Evolutionary conservation across 176 grass and related monocot species (phyloP).

Genomic region (Ananas comosus): DNA sequence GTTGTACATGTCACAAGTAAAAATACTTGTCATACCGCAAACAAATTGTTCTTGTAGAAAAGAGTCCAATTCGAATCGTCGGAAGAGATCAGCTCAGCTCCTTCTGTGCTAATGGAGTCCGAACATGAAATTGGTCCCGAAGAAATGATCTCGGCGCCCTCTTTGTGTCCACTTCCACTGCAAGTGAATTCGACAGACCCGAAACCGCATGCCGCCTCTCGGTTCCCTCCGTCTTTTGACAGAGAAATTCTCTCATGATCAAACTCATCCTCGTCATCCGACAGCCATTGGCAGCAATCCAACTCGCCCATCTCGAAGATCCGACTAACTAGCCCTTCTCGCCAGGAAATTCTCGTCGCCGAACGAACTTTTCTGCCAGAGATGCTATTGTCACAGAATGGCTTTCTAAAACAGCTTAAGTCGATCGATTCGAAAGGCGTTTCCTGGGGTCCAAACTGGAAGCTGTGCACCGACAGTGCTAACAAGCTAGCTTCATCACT

Average conservation of each 20-base stretch:
- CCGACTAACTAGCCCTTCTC: constrained; percentile 80
- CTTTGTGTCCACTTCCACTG: constrained; percentile 6
- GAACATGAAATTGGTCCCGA: constrained; percentile 23
- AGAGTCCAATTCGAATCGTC: constrained; percentile 84
- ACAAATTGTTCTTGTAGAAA: constrained; percentile 71
- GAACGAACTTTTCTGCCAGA: constrained; percentile 18
- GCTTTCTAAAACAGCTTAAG: constrained; percentile 50
- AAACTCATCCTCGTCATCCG: constrained; percentile 63
- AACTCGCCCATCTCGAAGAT: constrained; percentile 76
- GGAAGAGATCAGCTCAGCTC: constrained; percentile 49
- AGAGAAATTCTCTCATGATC: constrained; percentile 11
- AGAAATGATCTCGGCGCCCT: constrained; percentile 1
- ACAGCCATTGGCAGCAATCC: constrained; percentile 64
- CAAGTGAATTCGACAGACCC: constrained; percentile 44
- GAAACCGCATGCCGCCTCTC: constrained; percentile 28
- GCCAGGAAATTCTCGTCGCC: constrained; percentile 70
- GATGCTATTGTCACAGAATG: constrained; percentile 20
- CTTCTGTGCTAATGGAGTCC: constrained; percentile 66
- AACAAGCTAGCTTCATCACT: constrained; percentile 19
- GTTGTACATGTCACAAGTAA: background rate
- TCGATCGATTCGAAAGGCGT: constrained; percentile 57
- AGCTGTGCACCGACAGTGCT: constrained; percentile 45
- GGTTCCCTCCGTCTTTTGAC: constrained; percentile 20
- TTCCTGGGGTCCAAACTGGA: constrained; percentile 43
- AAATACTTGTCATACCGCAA: constrained; percentile 44